Base-by-base conservation (phyloP, 1,139 yeast species). In the Pichia sp. region DNA sequence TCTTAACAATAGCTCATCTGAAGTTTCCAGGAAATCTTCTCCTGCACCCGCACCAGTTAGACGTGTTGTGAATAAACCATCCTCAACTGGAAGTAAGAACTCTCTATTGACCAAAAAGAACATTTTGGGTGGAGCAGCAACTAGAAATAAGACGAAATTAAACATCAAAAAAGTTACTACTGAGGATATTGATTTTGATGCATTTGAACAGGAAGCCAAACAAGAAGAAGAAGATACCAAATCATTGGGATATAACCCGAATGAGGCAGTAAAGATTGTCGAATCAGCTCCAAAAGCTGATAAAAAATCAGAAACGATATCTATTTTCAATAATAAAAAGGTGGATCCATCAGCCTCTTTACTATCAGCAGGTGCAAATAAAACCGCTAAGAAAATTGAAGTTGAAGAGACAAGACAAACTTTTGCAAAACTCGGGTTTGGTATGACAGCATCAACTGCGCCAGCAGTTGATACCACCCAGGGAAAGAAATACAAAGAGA, bases 151-250 rank as follows among this genome's bases (percentile, higher is more conserved):
- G 49, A 70, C 84, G 4, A 74, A 81, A 55, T 63, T 80, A 43
- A 70, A 77, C 26, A 75, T 79, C 11, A 79, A 77, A 59, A 79
- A 78, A 58, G 64, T 65, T 29, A 67, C 67, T n/a, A 64, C 65
- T 6, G 79, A 78, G 33, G 87, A 83, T 34, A 76, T 92, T 50
- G 96, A 92, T 62, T 92, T 92, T 57, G 97, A 92, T 54, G 95
- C 85, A 56, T 81, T 88, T 52, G 97, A 88, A 62, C 81, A 75
- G 60, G 83, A 82, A 58, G 97, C 97, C 29, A 78, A 82, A 62
- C 74, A 75, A 56, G 97, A 90, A 62, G 87, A 82, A 45, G 85
- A 82, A 60, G 83, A 81, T 55, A 77, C 84, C 29, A 76, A 77
- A 53, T 70, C 72, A 53, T 73, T 86, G 55, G 95, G 95, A 5